phyloP scores from a whole-genome alignment of 2,329 filamentous ascomycete species.

The Ophiostoma sp. region DNA sequence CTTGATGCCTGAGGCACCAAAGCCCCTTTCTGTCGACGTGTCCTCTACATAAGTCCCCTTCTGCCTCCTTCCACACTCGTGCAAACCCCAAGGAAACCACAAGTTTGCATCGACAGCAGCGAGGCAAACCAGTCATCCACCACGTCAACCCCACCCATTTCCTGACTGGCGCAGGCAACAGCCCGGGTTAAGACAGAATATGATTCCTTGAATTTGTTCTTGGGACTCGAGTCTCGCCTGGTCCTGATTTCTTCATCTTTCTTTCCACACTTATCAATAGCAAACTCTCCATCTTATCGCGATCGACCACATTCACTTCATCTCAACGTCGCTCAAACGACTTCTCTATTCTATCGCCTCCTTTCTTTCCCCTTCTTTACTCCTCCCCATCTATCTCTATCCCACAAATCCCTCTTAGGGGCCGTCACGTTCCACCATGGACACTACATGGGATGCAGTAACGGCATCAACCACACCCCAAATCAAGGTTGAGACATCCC shows the following conservation, averaged over 20 bases:
- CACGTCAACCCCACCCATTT: not conserved
- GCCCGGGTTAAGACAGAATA: slow-evolving; percentile 13
- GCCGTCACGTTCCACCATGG: slow-evolving; percentile 25
- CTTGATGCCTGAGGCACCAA: slow-evolving; percentile 29
- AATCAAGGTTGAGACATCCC: slow-evolving; percentile 56
- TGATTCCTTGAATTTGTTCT: slow-evolving; percentile 3
- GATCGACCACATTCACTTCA: not conserved
- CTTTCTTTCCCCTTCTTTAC: not conserved
- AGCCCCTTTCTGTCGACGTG: slow-evolving; percentile 28
- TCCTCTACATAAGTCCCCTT: slow-evolving; percentile 31
- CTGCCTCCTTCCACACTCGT: slow-evolving; percentile 8
- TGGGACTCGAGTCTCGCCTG: not conserved
- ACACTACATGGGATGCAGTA: slow-evolving; percentile 8
- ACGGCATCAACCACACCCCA: slow-evolving; percentile 41
- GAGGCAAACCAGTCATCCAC: slow-evolving; percentile 21
- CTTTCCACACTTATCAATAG: not conserved
- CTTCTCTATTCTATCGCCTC: not conserved
- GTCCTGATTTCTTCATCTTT: not conserved
- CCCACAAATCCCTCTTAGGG: not conserved
- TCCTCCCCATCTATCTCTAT: not conserved
- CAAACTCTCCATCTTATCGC: not conserved
- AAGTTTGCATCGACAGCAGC: not conserved
- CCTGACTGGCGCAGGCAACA: slow-evolving; percentile 27
- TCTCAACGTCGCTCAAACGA: not conserved
- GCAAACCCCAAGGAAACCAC: not conserved